Base-by-base conservation (phyloP, 805 yeast genomes). In the Dipodascopsis uninucleata region DNA sequence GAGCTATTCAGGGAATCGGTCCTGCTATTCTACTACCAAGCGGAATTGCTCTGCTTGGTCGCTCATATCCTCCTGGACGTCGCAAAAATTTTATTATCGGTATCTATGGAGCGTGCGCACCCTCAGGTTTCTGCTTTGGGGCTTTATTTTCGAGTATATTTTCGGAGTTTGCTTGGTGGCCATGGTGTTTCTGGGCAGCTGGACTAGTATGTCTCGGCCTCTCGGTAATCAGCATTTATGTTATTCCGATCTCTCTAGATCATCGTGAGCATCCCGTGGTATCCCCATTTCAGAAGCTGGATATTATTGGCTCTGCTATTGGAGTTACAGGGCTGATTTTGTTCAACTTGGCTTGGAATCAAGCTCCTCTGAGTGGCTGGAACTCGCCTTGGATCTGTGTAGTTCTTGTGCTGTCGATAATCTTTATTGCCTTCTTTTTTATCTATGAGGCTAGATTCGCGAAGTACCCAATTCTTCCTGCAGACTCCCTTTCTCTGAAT, bases 291-390 rank as follows among this genome's bases (percentile, higher is more conserved):
- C 32, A 20, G n/a, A 12, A 38, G 6, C 72, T 77, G 64, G 81
- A 78, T 57, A 69, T 72, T 65, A 45, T 63, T 5, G 87, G 87
- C n/a, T 67, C 82, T 0, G 14, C 65, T 0, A 47, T 76, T 10
- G 89, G 85, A 3, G 74, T 83, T 3, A 45, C 65, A 4, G 86
- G 85, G 0, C 62, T 85, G 37, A 70, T 82, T 2, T 59, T 84
- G 26, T 69, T 85, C 60, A 82, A 80, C 54, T 78, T 83, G 59
- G 77, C 77, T 1, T 78, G 86, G 78, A 83, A 81, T 56, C 88
- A 85, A 60, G 90, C 83, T 2, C 85, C 90, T 0, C 71, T 75
- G 4, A 81, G 68, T 2, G 86, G 89, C 17, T 84, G 90, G 90
- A 55, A 63, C 8, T 59, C 58, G 1, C 72, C 80, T 0, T 83